Base-by-base conservation (phyloP, 108 stramenopile genomes). In the Cyclostephanos invisitatus region DNA sequence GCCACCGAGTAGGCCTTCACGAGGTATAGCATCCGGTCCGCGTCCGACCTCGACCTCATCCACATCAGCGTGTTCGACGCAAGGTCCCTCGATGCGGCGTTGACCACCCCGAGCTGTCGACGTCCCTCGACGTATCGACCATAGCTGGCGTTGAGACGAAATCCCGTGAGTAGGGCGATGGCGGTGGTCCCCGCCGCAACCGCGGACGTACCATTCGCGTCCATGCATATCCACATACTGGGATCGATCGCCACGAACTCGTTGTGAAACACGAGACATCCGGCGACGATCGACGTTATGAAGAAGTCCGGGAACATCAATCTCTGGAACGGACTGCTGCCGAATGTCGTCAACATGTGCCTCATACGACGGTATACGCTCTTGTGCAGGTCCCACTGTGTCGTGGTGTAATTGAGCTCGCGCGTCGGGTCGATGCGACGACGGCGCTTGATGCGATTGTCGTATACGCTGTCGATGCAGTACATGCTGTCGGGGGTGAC, bases 151-250 rank as follows among this genome's bases (percentile, higher is more conserved):
- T 86, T 86, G 55, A 86, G 56, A 24, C 85, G 81, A 68, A 86
- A 86, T n/a, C 80, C 85, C 20, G 83, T 74, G 17, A 86, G 56
- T 5, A 86, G 21, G 14, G 68, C 83, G 59, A 86, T 72, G 32
- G 83, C 85, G 53, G 83, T 82, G 5, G 83, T 84, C n/a, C 53
- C 81, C n/a, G 72, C 83, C 24, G 83, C 80, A 36, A 86, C 58
- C 15, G 71, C 83, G 6, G 80, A 75, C 37, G 82, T 53, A 6
- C 72, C 77, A 2, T 21, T 35, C 4, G 38, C 49, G 47, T 67
- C 29, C 61, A 83, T 80, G 20, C 32, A 64, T 0, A 70, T 32
- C 46, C 60, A 51, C 14, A 36, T 18, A 5, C 50, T n/a, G 10
- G 36, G 40, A 42, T 37, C 25, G 7, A 35, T 49, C n/a, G 62